Base-by-base conservation (phyloP, 208 protist species). In the Trypanosoma theileri region DNA sequence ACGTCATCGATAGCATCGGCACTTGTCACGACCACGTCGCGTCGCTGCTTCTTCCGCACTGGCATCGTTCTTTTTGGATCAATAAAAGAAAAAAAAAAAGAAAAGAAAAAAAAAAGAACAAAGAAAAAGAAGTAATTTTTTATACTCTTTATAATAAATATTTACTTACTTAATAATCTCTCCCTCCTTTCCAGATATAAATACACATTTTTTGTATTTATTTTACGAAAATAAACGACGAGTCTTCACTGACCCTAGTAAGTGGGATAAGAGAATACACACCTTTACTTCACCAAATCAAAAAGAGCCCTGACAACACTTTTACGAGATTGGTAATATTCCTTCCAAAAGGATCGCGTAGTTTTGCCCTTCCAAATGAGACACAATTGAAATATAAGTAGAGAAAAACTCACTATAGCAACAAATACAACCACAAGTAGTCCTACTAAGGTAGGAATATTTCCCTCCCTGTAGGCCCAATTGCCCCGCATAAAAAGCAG, bases 11-110 rank as follows among this genome's bases (percentile, higher is more conserved):
- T 59, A 50, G 61, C 55, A 17, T 71, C 65, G 3, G 89, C 75
- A 31, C 78, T 76, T 50, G 75, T 77, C 17, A 70, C 61, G 26
- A 96, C 75, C 3, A 84, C 67, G n/a, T 91, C 86, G 13, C 87
- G 80, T 46, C 76, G 81, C 73, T 96, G 91, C 42, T 81, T 86
- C 64, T 96, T 96, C n/a, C 91, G 76, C 31, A 96, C 72, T 22
- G 91, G 91, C 91, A 96, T 96, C 53, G 10, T 22, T 62, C 19
- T 51, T 26, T 26, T 53, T 26, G 16, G n/a, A 56, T 24, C 28
- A 28, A 28, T 14, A 55, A 51, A 28, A 26, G 21, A 55, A 59
- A 68, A 24, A 44, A 52, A 19, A 53, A 52, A 22, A 17, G 16
- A 22, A 62, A 46, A 45, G 56, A 16, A 41, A 46, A 48, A 68